These are phyloP conservation scores for Phytophthora sp. DNA, from an alignment of 352 stramenopile genomes.

Conservation along the genomic window DNA sequence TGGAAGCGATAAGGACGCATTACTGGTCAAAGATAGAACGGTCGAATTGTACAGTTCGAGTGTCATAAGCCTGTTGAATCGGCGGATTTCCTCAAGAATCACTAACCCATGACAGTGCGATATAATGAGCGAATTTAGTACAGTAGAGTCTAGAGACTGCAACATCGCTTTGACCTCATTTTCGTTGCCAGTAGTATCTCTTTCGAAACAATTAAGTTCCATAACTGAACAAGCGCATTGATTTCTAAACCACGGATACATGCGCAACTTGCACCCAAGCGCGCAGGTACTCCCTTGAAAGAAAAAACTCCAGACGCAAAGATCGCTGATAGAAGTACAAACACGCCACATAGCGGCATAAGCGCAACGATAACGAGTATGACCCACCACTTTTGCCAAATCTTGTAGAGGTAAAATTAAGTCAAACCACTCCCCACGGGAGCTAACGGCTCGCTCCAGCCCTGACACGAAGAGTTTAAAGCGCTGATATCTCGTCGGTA, in stretches of 20 bases:
- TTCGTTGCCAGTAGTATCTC: neutral
- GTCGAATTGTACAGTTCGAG: conserved; percentile 59
- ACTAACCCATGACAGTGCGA: conserved; percentile 39
- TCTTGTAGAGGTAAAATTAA: too few relatives aligned
- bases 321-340: neutral
- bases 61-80: conserved; percentile 35
- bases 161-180: conserved; percentile 14
- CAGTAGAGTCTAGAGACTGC: conserved; percentile 26
- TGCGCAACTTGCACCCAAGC: neutral
- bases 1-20: conserved; percentile 28
- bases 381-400: too few relatives aligned
- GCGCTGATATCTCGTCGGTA: too few relatives aligned
- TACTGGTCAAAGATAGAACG: conserved; percentile 31
- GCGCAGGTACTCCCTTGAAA: neutral
- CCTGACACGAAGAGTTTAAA: too few relatives aligned
- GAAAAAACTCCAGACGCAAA: neutral
- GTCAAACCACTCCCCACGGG: too few relatives aligned
- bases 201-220: neutral
- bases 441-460: too few relatives aligned
- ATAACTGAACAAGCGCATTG: neutral
- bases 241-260: neutral
- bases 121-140: conserved; percentile 56
- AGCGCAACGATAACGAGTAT: neutral
- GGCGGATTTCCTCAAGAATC: conserved; percentile 30
- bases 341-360: neutral